Base-by-base conservation (phyloP, 495 filamentous ascomycete genomes). In the Penicillium cinerascens region DNA sequence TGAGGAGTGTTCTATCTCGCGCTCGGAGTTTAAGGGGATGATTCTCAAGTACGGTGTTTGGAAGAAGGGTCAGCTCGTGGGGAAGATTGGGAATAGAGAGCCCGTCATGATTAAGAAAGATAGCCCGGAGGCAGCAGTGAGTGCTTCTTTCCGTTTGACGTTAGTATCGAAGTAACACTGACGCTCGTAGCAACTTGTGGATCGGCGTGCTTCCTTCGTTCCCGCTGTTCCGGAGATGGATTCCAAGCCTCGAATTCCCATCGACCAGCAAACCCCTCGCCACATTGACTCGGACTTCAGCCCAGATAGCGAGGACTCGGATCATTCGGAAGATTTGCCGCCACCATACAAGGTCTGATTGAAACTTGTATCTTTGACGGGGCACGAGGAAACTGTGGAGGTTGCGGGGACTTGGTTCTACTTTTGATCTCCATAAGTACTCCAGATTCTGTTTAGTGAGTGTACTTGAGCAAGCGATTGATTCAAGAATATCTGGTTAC, bases 21-120 rank as follows among this genome's bases (percentile, higher is more conserved):
- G 62, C 8, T 63, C 61, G 2, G 50, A 59, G 23, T 71, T 71
- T 25, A 53, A 42, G 41, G 66, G 63, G 1, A 67, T 68, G 65
- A 52, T 68, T 20, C 40, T 74, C 33, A 58, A 62, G 44, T 63
- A 68, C 48, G 67, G 64, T 3, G 55, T 72, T n/a, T 74, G 69
- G 71, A 66, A 61, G 48, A 59, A 58, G 37, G 69, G 69, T 2
- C 49, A 55, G 27, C 54, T 74, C 21, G 50, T 72, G 4, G 69
- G 69, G 1, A 59, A 51, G 37, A 53, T 65, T 9, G 56, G 56
- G 2, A 33, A 57, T 22, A 51, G 42, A 27, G 59, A 66, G 51
- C 60, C 56, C 6, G 36, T 67, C 7, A 43, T 42, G 17, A 22
- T 60, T 22, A 51, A 36, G 5, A 52, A 44, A 21, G 43, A 56